phyloP scores from a whole-genome alignment of 1,284 basidiomycete genomes.

The Ustilago shanxiensis region DNA sequence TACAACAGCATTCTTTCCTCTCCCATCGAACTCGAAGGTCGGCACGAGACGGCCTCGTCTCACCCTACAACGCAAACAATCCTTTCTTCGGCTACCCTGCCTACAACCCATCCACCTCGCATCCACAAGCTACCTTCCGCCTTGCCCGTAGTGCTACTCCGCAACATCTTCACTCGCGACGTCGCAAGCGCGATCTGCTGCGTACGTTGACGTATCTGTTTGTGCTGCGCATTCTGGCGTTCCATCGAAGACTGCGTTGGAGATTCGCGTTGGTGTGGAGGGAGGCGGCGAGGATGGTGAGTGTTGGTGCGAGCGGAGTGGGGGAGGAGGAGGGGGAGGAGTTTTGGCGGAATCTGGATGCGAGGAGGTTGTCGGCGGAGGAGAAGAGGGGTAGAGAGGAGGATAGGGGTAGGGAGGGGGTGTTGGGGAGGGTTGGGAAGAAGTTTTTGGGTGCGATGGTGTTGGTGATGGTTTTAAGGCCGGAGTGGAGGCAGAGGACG shows the following conservation, averaged over 20 bases:
- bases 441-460: slow-evolving; percentile 21
- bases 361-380: slow-evolving; percentile 14
- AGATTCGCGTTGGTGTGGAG: slow-evolving; percentile 26
- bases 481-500: slow-evolving; percentile 31
- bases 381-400: not conserved
- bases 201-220: slow-evolving; percentile 68
- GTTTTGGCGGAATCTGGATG: slow-evolving; percentile 40
- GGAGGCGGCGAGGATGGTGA: slow-evolving; percentile 20
- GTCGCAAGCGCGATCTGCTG: slow-evolving; percentile 65
- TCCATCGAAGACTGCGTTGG: slow-evolving; percentile 56
- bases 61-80: slow-evolving; percentile 74
- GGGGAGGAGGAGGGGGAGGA: slow-evolving; percentile 31
- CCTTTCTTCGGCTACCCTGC: slow-evolving; percentile 87
- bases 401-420: not conserved
- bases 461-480: slow-evolving; percentile 33
- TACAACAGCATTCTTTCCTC: slow-evolving; percentile 48
- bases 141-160: slow-evolving; percentile 18
- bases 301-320: slow-evolving; percentile 13
- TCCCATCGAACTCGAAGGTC: slow-evolving; percentile 64
- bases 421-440: slow-evolving; percentile 3
- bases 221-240: slow-evolving; percentile 61
- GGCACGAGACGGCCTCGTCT: slow-evolving; percentile 60
- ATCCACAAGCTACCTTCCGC: slow-evolving; percentile 18
- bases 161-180: slow-evolving; percentile 52
- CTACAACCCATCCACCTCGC: slow-evolving; percentile 31